A percentile compares a stretch with the other conserved stretches of the same genome.
Evolutionary conservation across 139 green algal species (phyloP).

Genomic region (Micractinium conductrix): DNA sequence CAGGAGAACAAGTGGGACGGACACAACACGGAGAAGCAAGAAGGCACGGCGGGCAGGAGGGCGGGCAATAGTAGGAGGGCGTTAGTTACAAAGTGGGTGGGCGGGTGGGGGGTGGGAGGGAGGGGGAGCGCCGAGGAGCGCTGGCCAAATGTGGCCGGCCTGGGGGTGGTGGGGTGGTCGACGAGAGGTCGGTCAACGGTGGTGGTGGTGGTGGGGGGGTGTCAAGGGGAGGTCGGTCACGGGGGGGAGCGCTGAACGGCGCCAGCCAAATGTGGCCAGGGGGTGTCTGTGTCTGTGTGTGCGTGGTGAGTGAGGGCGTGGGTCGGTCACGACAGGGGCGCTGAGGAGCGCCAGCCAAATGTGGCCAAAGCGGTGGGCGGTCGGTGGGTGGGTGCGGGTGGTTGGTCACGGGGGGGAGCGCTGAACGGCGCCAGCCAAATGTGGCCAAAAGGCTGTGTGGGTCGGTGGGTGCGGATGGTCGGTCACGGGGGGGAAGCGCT

Average conservation of each 20-base stretch:
- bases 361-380: not conserved
- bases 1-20: too few relatives aligned
- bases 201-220: not conserved
- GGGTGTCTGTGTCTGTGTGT: not conserved
- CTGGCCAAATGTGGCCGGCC: slow-evolving; percentile 15
- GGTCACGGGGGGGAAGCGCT: too few relatives aligned
- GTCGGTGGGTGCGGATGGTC: not conserved
- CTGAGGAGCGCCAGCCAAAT: not conserved
- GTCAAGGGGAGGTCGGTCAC: not conserved
- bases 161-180: not conserved
- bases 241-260: too few relatives aligned
- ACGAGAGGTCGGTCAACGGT: not conserved
- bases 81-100: not conserved
- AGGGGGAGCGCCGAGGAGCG: not conserved
- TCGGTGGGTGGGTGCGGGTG: not conserved
- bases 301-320: not conserved
- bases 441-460: not conserved
- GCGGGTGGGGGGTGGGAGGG: too few relatives aligned
- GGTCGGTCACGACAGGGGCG: not conserved
- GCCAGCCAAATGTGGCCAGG: not conserved
- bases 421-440: slow-evolving; percentile 7
- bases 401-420: not conserved
- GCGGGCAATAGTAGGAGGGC: not conserved
- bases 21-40: too few relatives aligned
- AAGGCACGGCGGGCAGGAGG: too few relatives aligned